These are phyloP conservation scores for Cutaneotrichosporon arboriforme DNA, from an alignment of 1,284 basidiomycete genomes.

Conservation along the genomic window DNA sequence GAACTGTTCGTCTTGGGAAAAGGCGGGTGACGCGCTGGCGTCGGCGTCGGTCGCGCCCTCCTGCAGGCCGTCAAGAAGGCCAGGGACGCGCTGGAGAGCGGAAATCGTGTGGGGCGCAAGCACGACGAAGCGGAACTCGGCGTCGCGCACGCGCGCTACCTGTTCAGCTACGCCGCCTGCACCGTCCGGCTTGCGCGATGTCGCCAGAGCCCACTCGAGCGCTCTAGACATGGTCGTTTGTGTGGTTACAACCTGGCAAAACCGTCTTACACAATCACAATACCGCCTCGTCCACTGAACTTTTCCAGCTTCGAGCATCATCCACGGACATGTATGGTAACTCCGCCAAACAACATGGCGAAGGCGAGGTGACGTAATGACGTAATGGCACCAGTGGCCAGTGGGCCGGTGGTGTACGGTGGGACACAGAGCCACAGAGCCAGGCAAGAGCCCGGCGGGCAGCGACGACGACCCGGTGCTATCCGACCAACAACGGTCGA, in stretches of 20 bases:
- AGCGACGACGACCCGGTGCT: too few species aligned
- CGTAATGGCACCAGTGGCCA: not conserved
- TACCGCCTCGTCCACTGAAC: slow-evolving; percentile 11
- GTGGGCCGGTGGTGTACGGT: too few species aligned
- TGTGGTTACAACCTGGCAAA: too few species aligned
- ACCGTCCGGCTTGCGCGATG: not conserved
- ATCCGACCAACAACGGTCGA: too few species aligned
- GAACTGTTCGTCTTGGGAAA: slow-evolving; percentile 48
- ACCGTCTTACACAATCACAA: not conserved
- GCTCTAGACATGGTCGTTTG: slow-evolving; percentile 20
- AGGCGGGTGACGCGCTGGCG: not conserved
- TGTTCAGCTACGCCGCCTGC: slow-evolving; percentile 21
- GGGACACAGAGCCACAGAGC: too few species aligned
- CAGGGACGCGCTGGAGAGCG: slow-evolving; percentile 26
- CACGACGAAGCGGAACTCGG: slow-evolving; percentile 43
- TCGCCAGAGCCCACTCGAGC: slow-evolving; percentile 29
- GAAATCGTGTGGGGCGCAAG: slow-evolving; percentile 25
- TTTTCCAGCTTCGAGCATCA: slow-evolving; percentile 12
- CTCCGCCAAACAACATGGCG: slow-evolving; percentile 5
- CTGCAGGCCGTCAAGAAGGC: slow-evolving; percentile 25
- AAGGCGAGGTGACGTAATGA: not conserved
- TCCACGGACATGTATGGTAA: slow-evolving; percentile 7
- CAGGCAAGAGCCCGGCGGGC: too few species aligned
- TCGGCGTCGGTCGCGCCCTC: slow-evolving; percentile 3
- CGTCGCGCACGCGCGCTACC: slow-evolving; percentile 30